Evolutionary conservation across 2,329 filamentous ascomycete genomes (phyloP).

Genomic region (Talaromyces sp.): DNA sequence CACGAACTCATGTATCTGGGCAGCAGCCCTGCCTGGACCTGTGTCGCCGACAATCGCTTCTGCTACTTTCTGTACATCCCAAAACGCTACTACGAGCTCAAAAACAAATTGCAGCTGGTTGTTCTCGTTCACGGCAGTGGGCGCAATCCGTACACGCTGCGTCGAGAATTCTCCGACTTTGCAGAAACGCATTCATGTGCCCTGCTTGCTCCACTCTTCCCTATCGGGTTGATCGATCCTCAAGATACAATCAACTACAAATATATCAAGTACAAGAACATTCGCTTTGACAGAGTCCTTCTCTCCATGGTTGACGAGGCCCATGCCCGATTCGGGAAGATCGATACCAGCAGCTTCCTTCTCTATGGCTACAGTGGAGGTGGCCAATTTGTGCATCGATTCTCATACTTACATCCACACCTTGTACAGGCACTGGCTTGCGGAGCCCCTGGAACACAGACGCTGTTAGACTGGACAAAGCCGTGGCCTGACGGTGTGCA

Average conservation of each 20-base stretch:
- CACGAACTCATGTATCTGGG: background rate
- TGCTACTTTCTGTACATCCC: constrained; percentile 6
- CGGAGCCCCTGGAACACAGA: constrained; percentile 3
- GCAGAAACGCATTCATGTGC: background rate
- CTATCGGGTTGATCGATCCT: background rate
- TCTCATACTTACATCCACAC: constrained; percentile 2
- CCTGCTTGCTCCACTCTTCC: constrained; percentile 2
- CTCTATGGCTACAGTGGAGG: constrained; percentile 5
- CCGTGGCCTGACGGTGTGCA: background rate
- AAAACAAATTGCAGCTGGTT: background rate
- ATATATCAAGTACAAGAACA: background rate
- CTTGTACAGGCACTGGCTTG: background rate
- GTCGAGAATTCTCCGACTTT: background rate
- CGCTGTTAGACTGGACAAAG: background rate
- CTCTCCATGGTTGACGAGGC: background rate
- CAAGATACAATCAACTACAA: constrained; percentile 3
- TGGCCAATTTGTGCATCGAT: constrained; percentile 6
- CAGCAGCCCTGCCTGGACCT: constrained; percentile 2
- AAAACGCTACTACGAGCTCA: background rate
- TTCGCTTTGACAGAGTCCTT: background rate
- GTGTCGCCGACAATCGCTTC: background rate
- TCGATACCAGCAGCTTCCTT: background rate
- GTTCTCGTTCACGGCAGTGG: constrained; percentile 1
- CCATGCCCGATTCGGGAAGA: background rate
- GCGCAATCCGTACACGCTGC: background rate